Base-by-base conservation (phyloP, 1,284 basidiomycete species). In the Ceratobasidium sp. region DNA sequence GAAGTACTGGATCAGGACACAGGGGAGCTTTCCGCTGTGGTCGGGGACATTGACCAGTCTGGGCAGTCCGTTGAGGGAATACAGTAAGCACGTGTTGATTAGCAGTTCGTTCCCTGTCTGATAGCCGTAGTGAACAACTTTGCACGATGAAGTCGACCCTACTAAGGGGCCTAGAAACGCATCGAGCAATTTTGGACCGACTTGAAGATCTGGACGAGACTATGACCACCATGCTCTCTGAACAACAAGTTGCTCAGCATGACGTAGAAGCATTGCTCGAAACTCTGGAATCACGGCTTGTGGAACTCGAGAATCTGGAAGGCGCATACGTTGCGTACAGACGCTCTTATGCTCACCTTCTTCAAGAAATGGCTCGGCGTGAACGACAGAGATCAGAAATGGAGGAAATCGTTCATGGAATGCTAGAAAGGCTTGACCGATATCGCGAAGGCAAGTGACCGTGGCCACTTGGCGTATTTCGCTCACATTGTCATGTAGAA, bases 1-100 rank as follows among this genome's bases (percentile, higher is more conserved):
- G 22, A 12, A 91, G 91, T 85, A 22, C 91, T 93, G 86, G 86
- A 88, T 72, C 82, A 87, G 50, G 91, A 93, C 75, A 89, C 87
- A 1, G 83, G 89, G 20, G 89, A 92, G 75, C 80, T 93, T 5
- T 88, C 88, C 7, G 80, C 82, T 2, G 90, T 93, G 60, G 85
- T 93, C 77, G 76, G 79, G 0, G 91, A 92, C 72, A 77, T 93
- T 45, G 87, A 92, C 73, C 84, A 85, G 49, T 82, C 82, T 69
- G 80, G 84, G 17, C 73, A 75, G 20, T 76, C 79, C 1, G 85
- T 92, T 49, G 80, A 86, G 54, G 77, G 76, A 7, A 80, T 83
- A 45, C 82, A 86, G 91, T 92, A 76, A 74, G 88, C 76, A 32
- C 10, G 22, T 6, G n/a, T 12, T 22, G 45, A 8, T 38, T 52